Conservation (phyloP, 257 asterid genomes). For the Plectranthus barbatus region DNA sequence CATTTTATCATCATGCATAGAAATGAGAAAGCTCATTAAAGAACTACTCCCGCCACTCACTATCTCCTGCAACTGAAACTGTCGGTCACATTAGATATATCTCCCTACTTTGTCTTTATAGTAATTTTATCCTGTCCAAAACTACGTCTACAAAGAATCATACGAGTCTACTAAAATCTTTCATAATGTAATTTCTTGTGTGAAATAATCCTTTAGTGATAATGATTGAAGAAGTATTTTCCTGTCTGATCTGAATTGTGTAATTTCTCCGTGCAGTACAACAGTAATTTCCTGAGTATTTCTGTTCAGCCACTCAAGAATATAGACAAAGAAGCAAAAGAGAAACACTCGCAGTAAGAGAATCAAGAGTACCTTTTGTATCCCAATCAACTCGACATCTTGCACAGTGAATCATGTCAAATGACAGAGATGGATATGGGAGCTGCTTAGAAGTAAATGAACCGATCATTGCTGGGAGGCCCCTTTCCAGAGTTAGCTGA, state of each 20-base stretch:
- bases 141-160: neutral
- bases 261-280: neutral
- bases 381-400: constrained; percentile 91
- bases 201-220: neutral
- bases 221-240: neutral
- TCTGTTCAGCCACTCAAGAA: neutral
- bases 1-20: neutral
- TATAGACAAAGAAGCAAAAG: neutral
- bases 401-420: constrained; percentile 97
- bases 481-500: constrained; percentile 95
- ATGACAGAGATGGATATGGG: constrained; percentile 91
- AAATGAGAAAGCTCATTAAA: neutral
- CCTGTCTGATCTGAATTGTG: neutral
- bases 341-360: neutral
- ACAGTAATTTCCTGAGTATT: neutral
- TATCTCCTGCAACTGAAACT: neutral
- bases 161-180: neutral
- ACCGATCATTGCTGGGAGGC: constrained; percentile 96
- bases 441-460: constrained; percentile 83
- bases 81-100: neutral
- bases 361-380: constrained; percentile 56
- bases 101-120: neutral
- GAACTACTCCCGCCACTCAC: neutral
- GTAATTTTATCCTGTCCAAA: neutral
- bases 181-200: neutral